Conservation (phyloP, 2,329 filamentous ascomycete genomes). For the Colletotrichum acutatum region DNA sequence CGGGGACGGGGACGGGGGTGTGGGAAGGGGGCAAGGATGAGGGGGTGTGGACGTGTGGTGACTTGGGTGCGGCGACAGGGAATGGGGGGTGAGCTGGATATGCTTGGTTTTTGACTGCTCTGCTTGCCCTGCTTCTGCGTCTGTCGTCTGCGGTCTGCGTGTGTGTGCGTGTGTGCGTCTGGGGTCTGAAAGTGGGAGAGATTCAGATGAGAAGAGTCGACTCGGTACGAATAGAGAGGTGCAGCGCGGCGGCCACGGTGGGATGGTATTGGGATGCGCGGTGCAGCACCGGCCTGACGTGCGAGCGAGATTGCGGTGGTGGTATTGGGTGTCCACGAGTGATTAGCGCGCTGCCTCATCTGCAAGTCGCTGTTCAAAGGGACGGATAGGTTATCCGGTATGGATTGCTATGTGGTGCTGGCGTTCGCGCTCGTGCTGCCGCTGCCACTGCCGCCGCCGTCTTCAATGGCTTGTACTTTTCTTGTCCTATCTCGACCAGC, state of each 20-base stretch:
- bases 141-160: background rate
- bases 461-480: background rate
- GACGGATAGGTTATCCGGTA: background rate
- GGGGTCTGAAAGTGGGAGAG: background rate
- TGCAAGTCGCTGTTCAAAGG: background rate
- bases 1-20: slow-evolving; percentile 14
- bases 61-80: slow-evolving; percentile 29
- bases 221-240: too few species aligned
- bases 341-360: background rate
- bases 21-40: slow-evolving; percentile 18
- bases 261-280: background rate
- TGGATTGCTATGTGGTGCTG: background rate
- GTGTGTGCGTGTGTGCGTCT: too few species aligned
- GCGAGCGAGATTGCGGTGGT: background rate
- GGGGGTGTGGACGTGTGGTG: slow-evolving; percentile 15
- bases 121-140: slow-evolving; percentile 3
- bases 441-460: slow-evolving; percentile 7
- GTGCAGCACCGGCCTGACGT: background rate
- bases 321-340: background rate
- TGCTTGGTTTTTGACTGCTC: background rate
- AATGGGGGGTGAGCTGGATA: slow-evolving; percentile 28
- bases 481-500: background rate
- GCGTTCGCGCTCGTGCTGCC: slow-evolving; percentile 22
- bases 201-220: too few species aligned
- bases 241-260: background rate